Percentiles rank a stretch among this genome's conserved stretches.
Conservation (phyloP, 108 stramenopile genomes). For the Aureococcus anophagefferens region DNA sequence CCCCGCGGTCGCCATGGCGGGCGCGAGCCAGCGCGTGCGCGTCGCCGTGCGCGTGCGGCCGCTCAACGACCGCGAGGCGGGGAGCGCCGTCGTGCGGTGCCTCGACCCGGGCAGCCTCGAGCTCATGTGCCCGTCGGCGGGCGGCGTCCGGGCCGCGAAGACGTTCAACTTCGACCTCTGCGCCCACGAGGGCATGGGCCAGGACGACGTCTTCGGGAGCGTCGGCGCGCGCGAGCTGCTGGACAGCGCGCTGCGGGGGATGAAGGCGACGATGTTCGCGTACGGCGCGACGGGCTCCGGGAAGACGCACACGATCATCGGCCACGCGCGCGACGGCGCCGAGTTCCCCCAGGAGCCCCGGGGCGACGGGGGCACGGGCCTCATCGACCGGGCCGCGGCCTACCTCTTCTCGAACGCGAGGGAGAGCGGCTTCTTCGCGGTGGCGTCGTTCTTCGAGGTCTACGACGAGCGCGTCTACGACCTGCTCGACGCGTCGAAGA, state of each 20-base stretch:
- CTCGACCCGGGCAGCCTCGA: neutral
- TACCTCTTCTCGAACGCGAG: constrained; percentile 17
- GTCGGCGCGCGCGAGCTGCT: constrained; percentile 25
- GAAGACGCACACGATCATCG: constrained; percentile 40
- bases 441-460: constrained; percentile 33
- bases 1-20: too few relatives aligned
- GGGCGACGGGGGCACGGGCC: too few relatives aligned
- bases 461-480: constrained; percentile 44
- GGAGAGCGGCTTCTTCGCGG: neutral
- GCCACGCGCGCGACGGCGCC: neutral
- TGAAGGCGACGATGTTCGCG: constrained; percentile 32
- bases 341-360: neutral
- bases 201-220: constrained; percentile 24
- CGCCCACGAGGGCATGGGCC: neutral
- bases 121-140: neutral
- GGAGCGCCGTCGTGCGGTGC: neutral
- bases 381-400: constrained; percentile 8
- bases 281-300: constrained; percentile 42
- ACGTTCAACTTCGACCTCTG: constrained; percentile 4
- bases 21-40: neutral
- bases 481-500: constrained; percentile 18
- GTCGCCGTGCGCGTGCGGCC: neutral
- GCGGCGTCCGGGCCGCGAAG: neutral
- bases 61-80: neutral
- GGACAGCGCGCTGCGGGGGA: constrained; percentile 26